Evolutionary conservation across 2,329 filamentous ascomycete genomes (phyloP).

Genomic region (Colletotrichum navitas): DNA sequence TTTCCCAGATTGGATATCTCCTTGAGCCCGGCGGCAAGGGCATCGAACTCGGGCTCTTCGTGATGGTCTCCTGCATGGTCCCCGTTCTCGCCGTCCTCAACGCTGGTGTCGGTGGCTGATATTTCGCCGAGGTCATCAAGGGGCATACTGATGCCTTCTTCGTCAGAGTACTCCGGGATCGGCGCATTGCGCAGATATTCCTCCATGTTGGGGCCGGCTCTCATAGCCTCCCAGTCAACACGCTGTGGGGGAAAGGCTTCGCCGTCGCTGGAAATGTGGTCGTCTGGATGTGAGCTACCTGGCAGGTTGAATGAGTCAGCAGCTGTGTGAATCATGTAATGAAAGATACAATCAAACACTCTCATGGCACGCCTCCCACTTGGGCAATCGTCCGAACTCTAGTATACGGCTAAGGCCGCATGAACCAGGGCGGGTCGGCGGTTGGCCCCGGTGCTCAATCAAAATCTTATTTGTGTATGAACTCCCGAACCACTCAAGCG

Average conservation of each 20-base stretch:
- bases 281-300: conserved; percentile 36
- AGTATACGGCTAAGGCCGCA: conserved; percentile 3
- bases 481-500: not conserved
- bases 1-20: conserved; percentile 88
- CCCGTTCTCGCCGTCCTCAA: conserved; percentile 48
- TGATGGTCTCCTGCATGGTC: conserved; percentile 46
- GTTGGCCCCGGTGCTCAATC: conserved; percentile 3
- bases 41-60: conserved; percentile 61
- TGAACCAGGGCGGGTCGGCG: conserved; percentile 17
- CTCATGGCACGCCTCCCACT: conserved; percentile 14
- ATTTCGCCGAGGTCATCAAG: conserved; percentile 40
- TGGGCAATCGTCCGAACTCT: conserved; percentile 27
- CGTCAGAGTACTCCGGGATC: conserved; percentile 40
- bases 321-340: not conserved
- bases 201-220: conserved; percentile 39
- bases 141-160: conserved; percentile 31
- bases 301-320: conserved; percentile 33
- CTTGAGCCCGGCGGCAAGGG: conserved; percentile 72
- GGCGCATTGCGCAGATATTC: conserved; percentile 33
- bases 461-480: not conserved
- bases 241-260: conserved; percentile 39
- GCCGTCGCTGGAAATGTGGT: conserved; percentile 37
- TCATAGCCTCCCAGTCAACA: conserved; percentile 40
- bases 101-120: conserved; percentile 48
- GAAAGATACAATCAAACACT: conserved; percentile 29